Base-by-base conservation (phyloP, 345 rosid genomes). In the Chamaenerion angustifolium region DNA sequence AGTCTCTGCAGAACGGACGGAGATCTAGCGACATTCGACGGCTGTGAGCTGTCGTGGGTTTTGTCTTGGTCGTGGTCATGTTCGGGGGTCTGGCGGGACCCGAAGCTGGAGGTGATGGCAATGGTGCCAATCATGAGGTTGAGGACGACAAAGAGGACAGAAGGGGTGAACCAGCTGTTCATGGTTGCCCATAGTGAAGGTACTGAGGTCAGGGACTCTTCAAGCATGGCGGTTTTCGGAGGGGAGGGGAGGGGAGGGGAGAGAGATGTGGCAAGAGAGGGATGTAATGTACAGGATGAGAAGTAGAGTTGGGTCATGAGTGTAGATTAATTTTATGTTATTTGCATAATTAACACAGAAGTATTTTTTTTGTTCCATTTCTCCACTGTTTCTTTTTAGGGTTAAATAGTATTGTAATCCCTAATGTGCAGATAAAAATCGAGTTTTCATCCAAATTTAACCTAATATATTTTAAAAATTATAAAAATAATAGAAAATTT, bases 91-190 rank as follows among this genome's bases (percentile, higher is more conserved):
- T 58, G 52, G 57, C 1, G 25, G 76, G 66, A 45, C 78, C 70
- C n/a, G 74, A 63, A 50, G 31, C 61, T 67, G 1, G 98, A 86
- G 53, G 71, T 68, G n/a, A 83, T 51, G 62, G 58, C 67, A 49
- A 88, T 81, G 62, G 94, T 77, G 57, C 82, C 88, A 42, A 88
- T 81, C 76, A 77, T 63, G 51, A 87, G 46, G 60, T 83, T 81
- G 67, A 88, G 90, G 72, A 88, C 61, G 55, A 81, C 56, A 48
- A 88, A 81, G 40, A 83, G 82, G 11, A 79, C 77, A 23, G 90
- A 63, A 0, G 94, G 89, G 11, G 94, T 83, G 42, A 77, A 77
- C 90, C 94, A 83, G 60, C 90, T 83, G 73, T 64, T 70, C 65
- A 83, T 59, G 25, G 80, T 68, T 40, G 81, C 78, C 72, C 84